Evolutionary conservation across 805 yeast genomes (phyloP), one percentile per base, ranked within the genome.

Genomic region (Sugiyamaella valdiviana): DNA sequence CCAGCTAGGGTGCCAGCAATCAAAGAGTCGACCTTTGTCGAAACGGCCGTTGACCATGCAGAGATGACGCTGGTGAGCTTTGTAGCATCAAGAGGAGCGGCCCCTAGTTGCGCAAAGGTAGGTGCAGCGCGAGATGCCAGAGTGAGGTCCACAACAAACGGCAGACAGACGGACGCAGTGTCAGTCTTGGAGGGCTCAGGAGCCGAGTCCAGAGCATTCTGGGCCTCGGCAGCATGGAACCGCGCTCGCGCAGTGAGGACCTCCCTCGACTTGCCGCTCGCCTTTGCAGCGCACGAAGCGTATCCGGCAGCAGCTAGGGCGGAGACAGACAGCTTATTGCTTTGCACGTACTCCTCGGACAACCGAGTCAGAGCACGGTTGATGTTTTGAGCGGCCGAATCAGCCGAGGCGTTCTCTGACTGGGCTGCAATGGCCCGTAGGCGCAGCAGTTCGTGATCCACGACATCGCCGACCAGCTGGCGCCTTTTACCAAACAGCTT

Each of bases 401-500:
- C 32, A 26, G 14, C 32, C 14, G 32, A n/a, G 14, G 32, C 32
- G n/a, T n/a, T 12, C 10, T 12, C n/a, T 6, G 32, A 26, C 7
- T 26, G 32, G n/a, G 32, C 32, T 10, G 10, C 32, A 6, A 41
- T 26, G n/a, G 37, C 24, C 6, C 44, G 36, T 14, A 41, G 16
- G 4, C 44, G 35, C 19, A 41, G 22, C 6, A 41, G 37, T n/a
- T 41, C 44, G 7, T 19, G 19, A n/a, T 41, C n/a, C 12, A 41
- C 44, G 16, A 6, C 35, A 26, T 41, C 36, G 6, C 19, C 21
- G 7, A 39, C 15, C 7, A 39, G 16, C 3, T 23, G 24, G 7
- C 9, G 4, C 5, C 12, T 23, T 19, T 41, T 26, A 2, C 19
- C 6, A 26, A 39, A 23, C 29, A 41, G n/a, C 29, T 23, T 41